These are phyloP conservation scores for Vitis vinifera DNA, from an alignment of 164 flowering plant genomes.

Conservation along the genomic window DNA sequence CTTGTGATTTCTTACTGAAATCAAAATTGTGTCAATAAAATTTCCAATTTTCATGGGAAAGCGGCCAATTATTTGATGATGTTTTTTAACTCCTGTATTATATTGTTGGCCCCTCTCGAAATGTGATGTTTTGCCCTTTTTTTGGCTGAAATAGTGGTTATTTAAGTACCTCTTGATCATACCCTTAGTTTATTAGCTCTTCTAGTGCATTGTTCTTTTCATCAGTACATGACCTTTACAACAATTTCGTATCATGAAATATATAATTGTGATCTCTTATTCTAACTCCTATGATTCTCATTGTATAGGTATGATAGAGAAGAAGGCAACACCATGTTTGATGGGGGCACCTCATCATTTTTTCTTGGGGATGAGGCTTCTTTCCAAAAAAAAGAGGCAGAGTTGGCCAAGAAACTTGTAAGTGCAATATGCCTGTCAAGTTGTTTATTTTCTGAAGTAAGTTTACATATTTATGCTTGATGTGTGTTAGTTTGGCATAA, in stretches of 20 bases:
- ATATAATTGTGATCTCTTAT: background rate
- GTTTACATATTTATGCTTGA: background rate
- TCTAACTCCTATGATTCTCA: background rate
- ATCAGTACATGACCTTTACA: background rate
- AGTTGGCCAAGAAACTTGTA: slow-evolving; percentile 88
- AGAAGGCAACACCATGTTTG: slow-evolving; percentile 75
- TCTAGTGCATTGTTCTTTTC: background rate
- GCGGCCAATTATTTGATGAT: no score
- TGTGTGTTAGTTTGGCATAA: background rate
- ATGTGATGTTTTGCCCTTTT: background rate
- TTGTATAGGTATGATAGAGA: slow-evolving; percentile 89
- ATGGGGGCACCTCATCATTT: slow-evolving; percentile 65
- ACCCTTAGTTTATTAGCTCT: background rate
- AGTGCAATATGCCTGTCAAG: slow-evolving; percentile 3
- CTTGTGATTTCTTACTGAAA: no score
- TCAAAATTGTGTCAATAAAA: no score
- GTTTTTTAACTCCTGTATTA: no score
- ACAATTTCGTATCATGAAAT: background rate
- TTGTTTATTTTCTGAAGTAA: background rate
- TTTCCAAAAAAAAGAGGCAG: slow-evolving; percentile 83
- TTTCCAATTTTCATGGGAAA: no score
- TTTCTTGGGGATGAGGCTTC: slow-evolving; percentile 84
- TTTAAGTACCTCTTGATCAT: background rate
- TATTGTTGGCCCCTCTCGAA: no score
- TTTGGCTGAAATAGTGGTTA: background rate